Evolutionary conservation across 2,329 filamentous ascomycete species (phyloP).

Genomic region (Diaporthe ilicicola): DNA sequence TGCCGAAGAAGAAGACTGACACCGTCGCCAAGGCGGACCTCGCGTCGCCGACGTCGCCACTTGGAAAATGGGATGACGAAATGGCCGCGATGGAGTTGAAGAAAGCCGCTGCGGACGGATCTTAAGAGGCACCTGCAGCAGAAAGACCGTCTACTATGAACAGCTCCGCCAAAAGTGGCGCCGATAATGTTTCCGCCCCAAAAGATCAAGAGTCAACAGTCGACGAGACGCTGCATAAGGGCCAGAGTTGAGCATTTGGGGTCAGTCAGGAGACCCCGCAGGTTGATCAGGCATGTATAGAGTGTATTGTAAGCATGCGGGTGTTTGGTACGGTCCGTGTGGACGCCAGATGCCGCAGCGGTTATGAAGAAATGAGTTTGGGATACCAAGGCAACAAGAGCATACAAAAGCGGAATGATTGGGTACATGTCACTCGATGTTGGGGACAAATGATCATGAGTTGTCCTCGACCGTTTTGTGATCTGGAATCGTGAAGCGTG

Average conservation of each 20-base stretch:
- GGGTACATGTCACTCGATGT: conserved; percentile 1
- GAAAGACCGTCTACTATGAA: neutral
- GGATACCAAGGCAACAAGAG: conserved; percentile 12
- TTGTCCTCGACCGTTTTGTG: neutral
- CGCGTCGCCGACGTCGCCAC: conserved; percentile 47
- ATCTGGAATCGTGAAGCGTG: neutral
- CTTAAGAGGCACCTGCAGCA: neutral
- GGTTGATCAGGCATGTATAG: neutral
- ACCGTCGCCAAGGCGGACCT: conserved; percentile 35
- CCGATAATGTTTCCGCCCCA: neutral
- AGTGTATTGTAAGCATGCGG: neutral
- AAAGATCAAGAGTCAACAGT: neutral
- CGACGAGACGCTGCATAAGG: neutral
- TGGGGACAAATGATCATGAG: neutral
- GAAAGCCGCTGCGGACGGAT: conserved; percentile 29
- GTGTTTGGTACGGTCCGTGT: neutral
- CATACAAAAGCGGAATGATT: neutral
- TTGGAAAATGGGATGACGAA: conserved; percentile 66
- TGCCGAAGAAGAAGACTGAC: conserved; percentile 29
- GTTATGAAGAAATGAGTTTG: conserved; percentile 15
- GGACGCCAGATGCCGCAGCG: conserved; percentile 20
- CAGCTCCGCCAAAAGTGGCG: too few relatives aligned
- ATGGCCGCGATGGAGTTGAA: conserved; percentile 59
- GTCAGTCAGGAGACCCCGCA: too few relatives aligned
- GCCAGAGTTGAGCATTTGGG: neutral